These are phyloP conservation scores for Tulasnella sp. DNA, from an alignment of 768 basidiomycete species.

Conservation along the genomic window DNA sequence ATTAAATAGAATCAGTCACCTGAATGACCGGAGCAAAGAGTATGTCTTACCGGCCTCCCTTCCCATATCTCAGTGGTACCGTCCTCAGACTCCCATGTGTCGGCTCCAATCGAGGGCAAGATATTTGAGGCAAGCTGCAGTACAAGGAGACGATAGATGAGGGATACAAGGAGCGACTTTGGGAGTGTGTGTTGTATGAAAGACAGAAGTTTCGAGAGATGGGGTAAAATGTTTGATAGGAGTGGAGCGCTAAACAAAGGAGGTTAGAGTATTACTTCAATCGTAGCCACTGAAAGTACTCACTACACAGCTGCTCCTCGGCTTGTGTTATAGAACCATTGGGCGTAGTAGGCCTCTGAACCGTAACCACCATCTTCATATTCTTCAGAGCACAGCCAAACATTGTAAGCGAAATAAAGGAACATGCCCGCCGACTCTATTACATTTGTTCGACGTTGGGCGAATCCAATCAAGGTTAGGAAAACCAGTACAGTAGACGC, in stretches of 20 bases:
- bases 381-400: constrained; percentile 53
- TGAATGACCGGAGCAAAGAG: neutral
- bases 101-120: constrained; percentile 70
- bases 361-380: constrained; percentile 18
- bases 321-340: constrained; percentile 15
- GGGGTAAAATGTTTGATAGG: constrained; percentile 64
- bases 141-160: constrained; percentile 67
- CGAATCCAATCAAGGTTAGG: constrained; percentile 83
- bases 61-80: constrained; percentile 53
- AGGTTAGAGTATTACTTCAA: neutral
- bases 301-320: constrained; percentile 9
- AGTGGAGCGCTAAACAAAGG: constrained; percentile 38
- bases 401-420: constrained; percentile 77
- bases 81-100: constrained; percentile 61
- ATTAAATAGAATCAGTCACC: constrained; percentile 3
- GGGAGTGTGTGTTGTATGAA: constrained; percentile 78
- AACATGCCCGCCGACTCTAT: constrained; percentile 83
- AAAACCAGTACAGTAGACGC: constrained; percentile 82
- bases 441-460: constrained; percentile 75
- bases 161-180: constrained; percentile 60
- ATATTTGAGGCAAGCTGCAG: constrained; percentile 72
- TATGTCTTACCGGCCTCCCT: constrained; percentile 49
- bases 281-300: neutral
- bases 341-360: constrained; percentile 2
- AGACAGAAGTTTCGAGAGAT: constrained; percentile 63